Evolutionary conservation across 2,329 filamentous ascomycete genomes (phyloP), one percentile per base, ranked within the genome.

Genomic region (Huntiella moniliformis): DNA sequence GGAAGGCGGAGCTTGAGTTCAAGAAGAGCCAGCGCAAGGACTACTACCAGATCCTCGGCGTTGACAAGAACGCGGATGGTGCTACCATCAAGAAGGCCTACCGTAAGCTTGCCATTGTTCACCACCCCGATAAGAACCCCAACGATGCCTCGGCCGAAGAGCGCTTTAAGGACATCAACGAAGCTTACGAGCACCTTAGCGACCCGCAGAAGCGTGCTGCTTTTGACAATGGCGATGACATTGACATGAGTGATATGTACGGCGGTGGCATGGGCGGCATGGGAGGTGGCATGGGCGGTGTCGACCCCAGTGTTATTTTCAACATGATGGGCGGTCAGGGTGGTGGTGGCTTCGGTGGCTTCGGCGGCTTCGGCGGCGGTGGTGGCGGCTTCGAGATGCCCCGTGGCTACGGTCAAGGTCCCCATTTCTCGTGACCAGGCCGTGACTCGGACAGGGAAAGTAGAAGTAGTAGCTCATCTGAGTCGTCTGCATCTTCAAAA

Each of bases 21-120:
- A 98, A 98, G 77, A 96, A 96, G 78, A 82, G 82, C 61, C 82
- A 88, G 64, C 74, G 91, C 51, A 98, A 98, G 64, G 91, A 98
- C 58, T 96, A 94, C 66, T 98, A 98, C 70, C 95, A 95, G 73
- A 94, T 96, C 53, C 75, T 98, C 45, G 82, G 79, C 4, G 67
- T 98, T 6, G 68, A 81, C 48, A 96, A 95, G 69, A 81, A 87
- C 51, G 86, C 86, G 34, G 74, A 73, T 36, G 85, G 93, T 16
- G 70, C 70, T 48, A 77, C 91, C 46, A 91, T 98, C 67, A 98
- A 96, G 72, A 88, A 87, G 67, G 91, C 88, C 1, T 98, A 98
- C 67, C 78, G 88, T 53, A 94, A 91, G 63, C 72, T 94, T 58
- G 91, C 91, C 47, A 88, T 98, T 54, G 70, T 87, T 53, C 82